Percentiles rank a stretch among this genome's conserved stretches.
Conservation (phyloP, 495 filamentous ascomycete species). For the Penicillium longicatenatum region DNA sequence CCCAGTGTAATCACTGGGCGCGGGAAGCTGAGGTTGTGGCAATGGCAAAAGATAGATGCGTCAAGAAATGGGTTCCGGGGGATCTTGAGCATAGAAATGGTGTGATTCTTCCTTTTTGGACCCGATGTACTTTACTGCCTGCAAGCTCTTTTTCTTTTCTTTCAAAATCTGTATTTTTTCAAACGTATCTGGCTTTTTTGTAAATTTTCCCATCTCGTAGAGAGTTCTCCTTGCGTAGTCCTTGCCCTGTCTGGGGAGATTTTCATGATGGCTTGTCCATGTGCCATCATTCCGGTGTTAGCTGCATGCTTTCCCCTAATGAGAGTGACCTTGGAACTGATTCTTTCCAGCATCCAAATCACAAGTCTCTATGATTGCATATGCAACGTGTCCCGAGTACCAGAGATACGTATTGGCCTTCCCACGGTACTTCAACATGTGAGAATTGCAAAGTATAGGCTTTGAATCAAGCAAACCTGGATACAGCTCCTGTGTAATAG, state of each 20-base stretch:
- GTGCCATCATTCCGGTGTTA: too few species aligned
- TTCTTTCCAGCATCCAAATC: background rate
- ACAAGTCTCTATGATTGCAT: background rate
- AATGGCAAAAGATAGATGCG: constrained; percentile 53
- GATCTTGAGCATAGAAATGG: constrained; percentile 52
- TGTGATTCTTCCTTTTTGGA: constrained; percentile 48
- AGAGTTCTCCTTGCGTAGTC: too few species aligned
- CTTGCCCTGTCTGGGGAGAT: too few species aligned
- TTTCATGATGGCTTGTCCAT: too few species aligned
- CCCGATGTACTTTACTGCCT: constrained; percentile 61
- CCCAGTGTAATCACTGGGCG: constrained; percentile 29
- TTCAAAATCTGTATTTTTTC: constrained; percentile 42
- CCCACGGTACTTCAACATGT: too few species aligned
- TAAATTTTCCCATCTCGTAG: background rate
- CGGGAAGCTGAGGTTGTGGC: constrained; percentile 36
- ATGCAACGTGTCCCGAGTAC: background rate
- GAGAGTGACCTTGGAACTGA: background rate
- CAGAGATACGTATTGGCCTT: background rate
- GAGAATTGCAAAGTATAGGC: too few species aligned
- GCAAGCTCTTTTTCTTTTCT: constrained; percentile 52
- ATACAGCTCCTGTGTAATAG: background rate
- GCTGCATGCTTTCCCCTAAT: background rate
- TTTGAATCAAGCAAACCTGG: background rate
- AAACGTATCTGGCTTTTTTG: constrained; percentile 10
- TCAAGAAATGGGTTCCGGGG: constrained; percentile 42